A percentile compares a stretch with the other conserved stretches of the same genome.
Conservation (phyloP, 179 eudicot genomes). For the Camellia oleifera region DNA sequence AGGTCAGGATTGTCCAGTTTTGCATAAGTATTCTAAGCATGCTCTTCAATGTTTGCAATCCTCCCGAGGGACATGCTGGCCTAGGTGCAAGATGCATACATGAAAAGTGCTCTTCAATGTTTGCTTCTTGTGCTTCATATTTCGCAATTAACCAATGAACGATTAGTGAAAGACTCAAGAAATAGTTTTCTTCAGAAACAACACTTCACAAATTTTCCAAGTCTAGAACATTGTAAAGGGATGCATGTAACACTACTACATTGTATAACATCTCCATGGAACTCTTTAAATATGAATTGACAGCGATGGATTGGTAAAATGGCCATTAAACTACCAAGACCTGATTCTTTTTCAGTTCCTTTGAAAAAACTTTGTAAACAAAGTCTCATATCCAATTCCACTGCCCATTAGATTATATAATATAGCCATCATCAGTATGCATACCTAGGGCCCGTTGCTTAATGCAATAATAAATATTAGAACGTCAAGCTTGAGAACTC, state of each 20-base stretch:
- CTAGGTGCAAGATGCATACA: background rate
- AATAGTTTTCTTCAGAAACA: background rate
- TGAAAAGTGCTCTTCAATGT: background rate
- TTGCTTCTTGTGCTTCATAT: background rate
- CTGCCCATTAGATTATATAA: background rate
- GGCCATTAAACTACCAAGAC: background rate
- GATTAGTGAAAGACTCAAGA: background rate
- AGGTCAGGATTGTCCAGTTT: conserved; percentile 46
- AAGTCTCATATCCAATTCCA: background rate
- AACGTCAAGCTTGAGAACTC: background rate
- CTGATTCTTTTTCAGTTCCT: background rate
- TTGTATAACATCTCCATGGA: conserved; percentile 6
- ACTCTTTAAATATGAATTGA: background rate
- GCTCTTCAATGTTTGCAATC: background rate
- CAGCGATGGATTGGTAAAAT: background rate
- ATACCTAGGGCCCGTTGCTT: background rate
- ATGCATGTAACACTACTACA: background rate
- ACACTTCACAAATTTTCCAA: background rate
- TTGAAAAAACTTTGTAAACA: background rate
- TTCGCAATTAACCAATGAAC: background rate
- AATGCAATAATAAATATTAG: background rate
- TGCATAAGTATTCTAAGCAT: background rate
- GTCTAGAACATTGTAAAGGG: background rate
- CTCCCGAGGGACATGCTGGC: background rate
- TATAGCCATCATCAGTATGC: background rate